phyloP scores from a whole-genome alignment of 1,284 basidiomycete species.

The Sparassis latifolia region DNA sequence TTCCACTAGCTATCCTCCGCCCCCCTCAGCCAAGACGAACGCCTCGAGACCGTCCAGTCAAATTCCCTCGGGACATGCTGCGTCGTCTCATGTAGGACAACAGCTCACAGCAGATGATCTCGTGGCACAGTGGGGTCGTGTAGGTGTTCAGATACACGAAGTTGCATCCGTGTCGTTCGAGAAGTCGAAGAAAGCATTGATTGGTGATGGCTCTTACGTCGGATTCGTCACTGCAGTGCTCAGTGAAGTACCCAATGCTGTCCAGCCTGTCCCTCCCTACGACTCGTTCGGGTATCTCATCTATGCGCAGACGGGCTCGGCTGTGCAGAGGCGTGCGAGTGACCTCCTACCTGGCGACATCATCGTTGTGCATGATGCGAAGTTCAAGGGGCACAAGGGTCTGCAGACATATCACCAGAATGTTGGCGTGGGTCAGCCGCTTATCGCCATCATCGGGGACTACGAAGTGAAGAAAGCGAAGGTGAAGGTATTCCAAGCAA shows the following conservation, averaged over 20 bases:
- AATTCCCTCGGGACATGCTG: constrained; percentile 3
- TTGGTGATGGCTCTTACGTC: constrained; percentile 78
- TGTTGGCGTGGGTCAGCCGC: constrained; percentile 51
- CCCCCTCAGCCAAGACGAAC: constrained; percentile 12
- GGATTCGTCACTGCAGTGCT: constrained; percentile 73
- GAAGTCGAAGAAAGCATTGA: constrained; percentile 66
- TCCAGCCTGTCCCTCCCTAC: constrained; percentile 24
- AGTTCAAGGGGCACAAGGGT: constrained; percentile 85
- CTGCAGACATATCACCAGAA: constrained; percentile 65
- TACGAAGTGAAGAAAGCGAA: constrained; percentile 85
- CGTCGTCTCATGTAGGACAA: constrained; percentile 20
- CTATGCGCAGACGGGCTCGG: constrained; percentile 62
- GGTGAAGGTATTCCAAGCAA: constrained; percentile 75
- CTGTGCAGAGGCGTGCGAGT: constrained; percentile 66
- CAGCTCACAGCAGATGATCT: constrained; percentile 55
- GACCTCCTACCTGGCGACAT: constrained; percentile 87
- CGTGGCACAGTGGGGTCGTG: constrained; percentile 59
- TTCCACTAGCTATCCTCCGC: constrained; percentile 31
- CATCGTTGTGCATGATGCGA: constrained; percentile 68
- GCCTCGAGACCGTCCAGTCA: constrained; percentile 1
- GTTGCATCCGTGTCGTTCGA: constrained; percentile 63
- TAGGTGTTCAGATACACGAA: constrained; percentile 72
- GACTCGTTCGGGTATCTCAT: constrained; percentile 65
- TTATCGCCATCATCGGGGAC: constrained; percentile 75
- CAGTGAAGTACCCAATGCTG: constrained; percentile 50